A percentile compares a stretch with the other conserved stretches of the same genome.
Conservation (phyloP, 2,329 filamentous ascomycete species). For the Colletotrichum ledebouriae region DNA sequence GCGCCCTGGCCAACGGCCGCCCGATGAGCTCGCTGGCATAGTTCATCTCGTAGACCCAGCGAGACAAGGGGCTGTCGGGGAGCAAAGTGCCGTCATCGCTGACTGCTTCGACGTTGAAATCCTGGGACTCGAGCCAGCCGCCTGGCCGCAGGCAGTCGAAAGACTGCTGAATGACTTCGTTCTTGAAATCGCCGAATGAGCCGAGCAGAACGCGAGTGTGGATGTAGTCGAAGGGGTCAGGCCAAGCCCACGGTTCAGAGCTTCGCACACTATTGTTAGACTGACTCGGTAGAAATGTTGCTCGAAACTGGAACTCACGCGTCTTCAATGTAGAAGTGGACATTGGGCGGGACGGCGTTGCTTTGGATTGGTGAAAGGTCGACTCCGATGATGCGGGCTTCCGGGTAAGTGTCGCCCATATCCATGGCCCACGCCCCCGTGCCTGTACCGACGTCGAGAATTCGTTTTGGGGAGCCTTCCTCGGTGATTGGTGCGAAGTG, state of each 20-base stretch:
- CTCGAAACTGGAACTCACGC: constrained; percentile 48
- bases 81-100: constrained; percentile 63
- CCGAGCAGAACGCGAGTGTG: constrained; percentile 65
- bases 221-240: constrained; percentile 68
- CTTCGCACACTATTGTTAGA: constrained; percentile 47
- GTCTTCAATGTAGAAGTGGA: constrained; percentile 81
- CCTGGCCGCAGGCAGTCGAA: constrained; percentile 64
- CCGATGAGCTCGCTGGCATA: constrained; percentile 54
- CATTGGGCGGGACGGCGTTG: constrained; percentile 75
- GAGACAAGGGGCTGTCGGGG: constrained; percentile 53
- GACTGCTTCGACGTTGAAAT: constrained; percentile 54
- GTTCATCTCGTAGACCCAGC: constrained; percentile 58
- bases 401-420: constrained; percentile 73
- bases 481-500: constrained; percentile 59
- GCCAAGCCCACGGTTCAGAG: constrained; percentile 64
- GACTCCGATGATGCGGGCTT: constrained; percentile 70
- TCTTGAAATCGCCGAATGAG: constrained; percentile 63
- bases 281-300: neutral
- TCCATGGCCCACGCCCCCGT: constrained; percentile 74
- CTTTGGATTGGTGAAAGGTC: constrained; percentile 79
- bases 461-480: constrained; percentile 51
- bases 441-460: constrained; percentile 61
- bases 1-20: constrained; percentile 54
- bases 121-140: constrained; percentile 69
- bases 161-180: constrained; percentile 64